Evolutionary conservation across 2,329 filamentous ascomycete genomes (phyloP), one percentile per base, ranked within the genome.

Genomic region (Aspergillus flavus): DNA sequence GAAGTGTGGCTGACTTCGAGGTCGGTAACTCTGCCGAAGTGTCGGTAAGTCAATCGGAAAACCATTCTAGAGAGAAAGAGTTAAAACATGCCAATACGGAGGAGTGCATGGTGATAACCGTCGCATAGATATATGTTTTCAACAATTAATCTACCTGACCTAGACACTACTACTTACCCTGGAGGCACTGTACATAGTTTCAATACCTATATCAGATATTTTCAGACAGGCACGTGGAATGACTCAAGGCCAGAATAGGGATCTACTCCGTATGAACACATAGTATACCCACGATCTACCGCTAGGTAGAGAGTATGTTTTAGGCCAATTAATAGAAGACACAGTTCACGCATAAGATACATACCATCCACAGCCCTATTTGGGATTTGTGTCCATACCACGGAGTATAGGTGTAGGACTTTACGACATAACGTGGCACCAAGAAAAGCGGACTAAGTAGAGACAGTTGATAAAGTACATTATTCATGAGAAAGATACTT

Each of bases 371-470:
- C 21, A 26, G 23, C 45, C 45, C 21, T 23, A 16, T 7, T 12
- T 48, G 45, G 21, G 23, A 28, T 46, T 21, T 46, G 19, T 11
- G 21, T 4, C 10, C 43, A 46, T 48, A 6, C 26, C 6, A 50
- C 34, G 6, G 14, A 36, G 14, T 36, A 36, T 50, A 30, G 6
- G 26, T 19, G 26, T n/a, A 30, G 23, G 46, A 32, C 26, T 30
- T 19, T 26, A 30, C 46, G 6, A 19, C 46, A 50, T 19, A 50
- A 50, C 43, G 21, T 21, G n/a, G 43, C 21, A 46, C n/a, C n/a
- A 46, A 58, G 26, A 34, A 21, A 48, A 50, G 23, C 67, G 69
- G 28, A 26, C 6, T 23, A 11, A 19, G 19, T 14, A n/a, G 26
- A 55, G 32, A 16, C 30, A 55, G 39, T 55, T 55, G 52, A 55